Evolutionary conservation across 129 eudicot species (phyloP), one percentile per base, ranked within the genome.

Genomic region (Solidago caesia): DNA sequence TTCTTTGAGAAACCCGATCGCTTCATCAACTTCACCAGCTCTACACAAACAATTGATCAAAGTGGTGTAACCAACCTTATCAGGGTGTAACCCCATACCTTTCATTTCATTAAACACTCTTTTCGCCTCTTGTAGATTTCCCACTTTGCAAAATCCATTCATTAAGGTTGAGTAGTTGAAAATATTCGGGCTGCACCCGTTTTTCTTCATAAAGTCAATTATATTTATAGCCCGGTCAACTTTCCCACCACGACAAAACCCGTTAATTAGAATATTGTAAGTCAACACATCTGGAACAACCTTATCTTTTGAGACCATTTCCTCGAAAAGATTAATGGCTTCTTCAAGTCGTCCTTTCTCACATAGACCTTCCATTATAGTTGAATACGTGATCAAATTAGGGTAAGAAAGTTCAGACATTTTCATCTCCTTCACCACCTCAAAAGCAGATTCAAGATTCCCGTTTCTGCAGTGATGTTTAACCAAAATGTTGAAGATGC

Each of bases 401-500:
- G 97, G 97, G 68, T 60, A 80, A 44, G 97, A 85, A 13, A 73
- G 12, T 39, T 74, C 64, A 0, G 89, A 83, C 44, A 77, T 65
- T 79, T 85, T 86, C 97, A 92, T 92, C 87, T 87, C 97, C 56
- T 84, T 77, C 65, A 89, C 74, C 57, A 92, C 97, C 83, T 85
- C 87, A 65, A 89, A 81, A 47, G 97, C 97, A 67, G 91, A 81
- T 16, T 86, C 97, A 45, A 90, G 69, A 74, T 90, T 79, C 51
- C 96, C 98, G 9, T 80, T 75, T 72, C 76, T 90, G 79, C 98
- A 93, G 70, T 93, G 98, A 80, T 90, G 79, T 79, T 93, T 93
- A 59, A 93, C 89, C 84, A 93, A 75, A 71, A 93, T 93, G 84
- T 93, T 93, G 84, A 88, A 88, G 64, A 93, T 86, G 81, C 98